Conservation (phyloP, 495 filamentous ascomycete species). For the Aspergillus funiculosus region DNA sequence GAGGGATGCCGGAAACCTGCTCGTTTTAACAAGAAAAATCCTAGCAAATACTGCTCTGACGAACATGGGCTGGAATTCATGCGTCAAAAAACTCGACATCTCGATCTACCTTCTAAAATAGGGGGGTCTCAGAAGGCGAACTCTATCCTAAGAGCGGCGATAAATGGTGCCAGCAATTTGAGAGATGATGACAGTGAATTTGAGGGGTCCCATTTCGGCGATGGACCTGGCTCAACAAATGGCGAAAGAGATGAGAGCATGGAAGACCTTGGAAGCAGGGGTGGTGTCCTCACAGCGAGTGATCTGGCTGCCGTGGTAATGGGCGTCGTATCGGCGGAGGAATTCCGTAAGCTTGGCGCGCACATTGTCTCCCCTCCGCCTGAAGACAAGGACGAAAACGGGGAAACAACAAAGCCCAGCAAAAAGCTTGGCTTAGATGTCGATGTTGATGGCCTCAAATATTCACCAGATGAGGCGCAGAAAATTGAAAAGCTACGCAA, state of each 20-base stretch:
- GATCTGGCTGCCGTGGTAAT: constrained; percentile 53
- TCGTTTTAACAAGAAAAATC: constrained; percentile 39
- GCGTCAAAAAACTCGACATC: constrained; percentile 32
- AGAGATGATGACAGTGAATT: constrained; percentile 13
- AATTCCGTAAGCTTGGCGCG: constrained; percentile 56
- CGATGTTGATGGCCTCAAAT: constrained; percentile 28
- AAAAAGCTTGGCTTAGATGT: constrained; percentile 60
- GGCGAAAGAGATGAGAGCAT: constrained; percentile 27
- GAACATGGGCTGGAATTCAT: constrained; percentile 59
- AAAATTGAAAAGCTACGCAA: constrained; percentile 41
- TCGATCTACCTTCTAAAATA: constrained; percentile 20
- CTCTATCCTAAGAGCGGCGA: constrained; percentile 8
- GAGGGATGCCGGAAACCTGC: constrained; percentile 57
- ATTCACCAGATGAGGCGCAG: constrained; percentile 37
- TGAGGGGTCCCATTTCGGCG: constrained; percentile 7
- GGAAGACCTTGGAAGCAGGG: constrained; percentile 48
- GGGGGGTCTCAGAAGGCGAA: constrained; percentile 12
- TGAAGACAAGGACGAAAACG: constrained; percentile 19
- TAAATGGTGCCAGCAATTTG: constrained; percentile 1
- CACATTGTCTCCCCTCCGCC: constrained; percentile 39
- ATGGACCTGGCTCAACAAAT: constrained; percentile 13
- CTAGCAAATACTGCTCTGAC: constrained; percentile 66
- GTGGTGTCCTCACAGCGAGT: constrained; percentile 50
- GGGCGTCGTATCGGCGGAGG: constrained; percentile 40
- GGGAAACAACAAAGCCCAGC: constrained; percentile 43